Conservation (phyloP, 331 rosid genomes). For the Prunus yedoensis region DNA sequence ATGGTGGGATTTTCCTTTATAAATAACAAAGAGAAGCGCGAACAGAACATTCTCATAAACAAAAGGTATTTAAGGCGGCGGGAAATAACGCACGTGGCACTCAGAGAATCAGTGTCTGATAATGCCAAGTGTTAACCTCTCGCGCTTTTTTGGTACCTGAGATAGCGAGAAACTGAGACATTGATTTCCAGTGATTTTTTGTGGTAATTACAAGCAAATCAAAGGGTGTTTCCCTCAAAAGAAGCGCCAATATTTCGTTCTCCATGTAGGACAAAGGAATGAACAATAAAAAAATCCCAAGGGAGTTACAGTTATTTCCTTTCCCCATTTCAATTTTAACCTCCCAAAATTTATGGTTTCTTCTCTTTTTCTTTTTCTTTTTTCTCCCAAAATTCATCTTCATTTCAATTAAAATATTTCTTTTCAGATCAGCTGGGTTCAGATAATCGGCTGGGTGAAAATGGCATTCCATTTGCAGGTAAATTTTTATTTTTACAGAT, state of each 20-base stretch:
- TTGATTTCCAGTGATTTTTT: background rate
- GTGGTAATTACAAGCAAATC: constrained; percentile 26
- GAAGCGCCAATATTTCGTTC: constrained; percentile 40
- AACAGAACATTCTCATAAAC: no score
- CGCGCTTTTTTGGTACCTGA: background rate
- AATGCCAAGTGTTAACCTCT: background rate
- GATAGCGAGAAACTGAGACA: constrained; percentile 14
- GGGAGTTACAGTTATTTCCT: constrained; percentile 2
- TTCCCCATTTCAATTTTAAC: background rate
- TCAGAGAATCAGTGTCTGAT: background rate
- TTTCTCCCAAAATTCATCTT: background rate
- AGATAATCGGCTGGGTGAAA: background rate
- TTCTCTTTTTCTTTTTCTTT: background rate
- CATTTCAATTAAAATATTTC: background rate
- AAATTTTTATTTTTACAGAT: background rate
- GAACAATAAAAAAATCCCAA: background rate
- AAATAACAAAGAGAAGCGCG: no score
- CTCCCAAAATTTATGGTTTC: background rate
- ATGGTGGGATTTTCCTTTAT: no score
- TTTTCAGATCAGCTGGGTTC: background rate
- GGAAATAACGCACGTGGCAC: background rate
- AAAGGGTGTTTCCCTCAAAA: constrained; percentile 34
- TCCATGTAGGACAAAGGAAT: constrained; percentile 1
- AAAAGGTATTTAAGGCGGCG: background rate
- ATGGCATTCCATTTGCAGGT: constrained; percentile 9